Percentiles rank a stretch among this genome's conserved stretches.
These are phyloP conservation scores for Acanthamoeba polyphaga DNA, from an alignment of 208 protist species.

Conservation along the genomic window DNA sequence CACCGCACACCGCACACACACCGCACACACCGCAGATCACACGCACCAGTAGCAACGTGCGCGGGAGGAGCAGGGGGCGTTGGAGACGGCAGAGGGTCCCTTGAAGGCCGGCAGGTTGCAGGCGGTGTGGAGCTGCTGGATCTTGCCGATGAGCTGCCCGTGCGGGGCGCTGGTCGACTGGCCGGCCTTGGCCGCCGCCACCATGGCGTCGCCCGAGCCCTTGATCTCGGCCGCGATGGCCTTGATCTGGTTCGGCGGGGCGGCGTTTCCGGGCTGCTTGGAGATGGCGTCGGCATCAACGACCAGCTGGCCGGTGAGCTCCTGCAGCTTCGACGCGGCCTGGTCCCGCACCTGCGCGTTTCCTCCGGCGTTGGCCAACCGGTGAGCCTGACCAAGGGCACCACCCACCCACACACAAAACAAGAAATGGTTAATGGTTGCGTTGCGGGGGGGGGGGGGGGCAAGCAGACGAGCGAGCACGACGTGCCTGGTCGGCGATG, in stretches of 20 bases:
- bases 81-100: background rate
- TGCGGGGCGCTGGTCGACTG: background rate
- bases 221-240: background rate
- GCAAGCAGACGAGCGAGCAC: background rate
- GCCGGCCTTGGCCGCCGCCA: constrained; percentile 11
- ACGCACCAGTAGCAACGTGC: constrained; percentile 2
- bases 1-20: background rate
- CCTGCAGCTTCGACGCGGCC: constrained; percentile 17
- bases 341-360: constrained; percentile 11
- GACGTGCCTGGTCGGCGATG: constrained; percentile 15
- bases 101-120: constrained; percentile 29
- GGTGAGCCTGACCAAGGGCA: background rate
- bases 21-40: background rate
- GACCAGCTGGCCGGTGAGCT: constrained; percentile 18
- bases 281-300: background rate
- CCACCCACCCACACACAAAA: background rate
- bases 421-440: background rate
- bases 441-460: no score
- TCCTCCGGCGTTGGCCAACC: background rate
- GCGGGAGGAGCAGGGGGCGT: background rate
- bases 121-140: constrained; percentile 35
- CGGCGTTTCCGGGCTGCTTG: constrained; percentile 22
- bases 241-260: constrained; percentile 11
- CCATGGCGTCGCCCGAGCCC: constrained; percentile 14
- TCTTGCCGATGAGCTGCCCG: constrained; percentile 5